phyloP scores from a whole-genome alignment of 2,329 filamentous ascomycete genomes.

The Escovopsis sp. region DNA sequence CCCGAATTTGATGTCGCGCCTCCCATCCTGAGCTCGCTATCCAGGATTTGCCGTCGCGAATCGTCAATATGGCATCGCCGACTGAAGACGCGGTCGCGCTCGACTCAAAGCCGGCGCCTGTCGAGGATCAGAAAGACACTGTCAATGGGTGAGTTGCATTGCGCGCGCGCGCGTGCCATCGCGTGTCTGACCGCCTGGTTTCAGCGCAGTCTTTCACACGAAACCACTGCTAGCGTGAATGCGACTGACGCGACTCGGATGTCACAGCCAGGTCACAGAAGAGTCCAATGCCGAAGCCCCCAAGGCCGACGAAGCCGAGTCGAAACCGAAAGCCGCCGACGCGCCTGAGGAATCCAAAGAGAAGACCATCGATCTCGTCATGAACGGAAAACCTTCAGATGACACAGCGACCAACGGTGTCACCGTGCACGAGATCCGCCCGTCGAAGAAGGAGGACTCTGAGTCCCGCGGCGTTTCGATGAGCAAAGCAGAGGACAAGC shows the following conservation, averaged over 20 bases:
- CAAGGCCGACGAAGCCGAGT: constrained; percentile 1
- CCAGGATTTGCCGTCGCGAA: constrained; percentile 19
- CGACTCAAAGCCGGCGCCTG: constrained; percentile 33
- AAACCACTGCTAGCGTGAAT: constrained; percentile 1
- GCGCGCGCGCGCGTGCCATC: neutral
- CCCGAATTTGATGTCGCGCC: constrained; percentile 23
- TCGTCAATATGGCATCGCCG: constrained; percentile 40
- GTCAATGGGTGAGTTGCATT: constrained; percentile 23
- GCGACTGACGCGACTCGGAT: constrained; percentile 11
- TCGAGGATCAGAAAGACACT: constrained; percentile 18
- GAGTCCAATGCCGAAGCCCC: constrained; percentile 5
- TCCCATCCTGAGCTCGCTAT: constrained; percentile 13
- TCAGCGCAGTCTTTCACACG: constrained; percentile 5
- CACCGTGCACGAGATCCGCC: constrained; percentile 1
- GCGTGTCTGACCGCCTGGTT: neutral
- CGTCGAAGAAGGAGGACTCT: constrained; percentile 7
- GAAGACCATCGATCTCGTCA: constrained; percentile 6
- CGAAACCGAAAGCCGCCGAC: neutral
- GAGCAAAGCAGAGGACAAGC: constrained; percentile 1
- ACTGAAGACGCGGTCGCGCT: constrained; percentile 24
- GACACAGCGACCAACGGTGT: constrained; percentile 3
- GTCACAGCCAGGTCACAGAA: constrained; percentile 4
- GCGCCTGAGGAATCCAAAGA: constrained; percentile 6
- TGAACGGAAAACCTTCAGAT: constrained; percentile 8
- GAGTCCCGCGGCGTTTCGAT: neutral